These are phyloP conservation scores for Hysterangium stoloniferum DNA, from an alignment of 768 basidiomycete species.

Conservation along the genomic window DNA sequence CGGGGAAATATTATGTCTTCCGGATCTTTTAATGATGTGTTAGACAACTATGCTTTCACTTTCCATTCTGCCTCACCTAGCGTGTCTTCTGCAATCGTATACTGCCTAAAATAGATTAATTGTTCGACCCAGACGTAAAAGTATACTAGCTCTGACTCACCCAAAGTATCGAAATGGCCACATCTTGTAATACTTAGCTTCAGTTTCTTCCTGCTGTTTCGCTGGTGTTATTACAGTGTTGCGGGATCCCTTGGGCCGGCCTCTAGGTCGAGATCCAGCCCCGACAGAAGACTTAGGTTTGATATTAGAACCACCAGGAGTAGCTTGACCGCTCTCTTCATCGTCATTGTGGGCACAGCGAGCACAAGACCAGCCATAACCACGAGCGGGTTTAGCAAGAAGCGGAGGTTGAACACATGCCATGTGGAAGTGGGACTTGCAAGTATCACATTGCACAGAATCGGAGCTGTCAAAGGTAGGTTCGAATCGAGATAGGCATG, in stretches of 20 bases:
- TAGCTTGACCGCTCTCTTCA: constrained; percentile 65
- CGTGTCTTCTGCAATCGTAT: constrained; percentile 89
- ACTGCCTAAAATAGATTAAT: constrained; percentile 44
- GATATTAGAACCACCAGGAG: constrained; percentile 30
- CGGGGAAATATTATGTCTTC: constrained; percentile 97
- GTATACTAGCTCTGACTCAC: constrained; percentile 36
- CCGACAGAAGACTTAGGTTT: constrained; percentile 59
- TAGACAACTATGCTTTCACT: no score
- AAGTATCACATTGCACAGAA: constrained; percentile 83
- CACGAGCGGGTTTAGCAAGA: constrained; percentile 83
- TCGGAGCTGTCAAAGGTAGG: constrained; percentile 45
- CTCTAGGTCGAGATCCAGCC: constrained; percentile 38
- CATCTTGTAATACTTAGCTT: constrained; percentile 81
- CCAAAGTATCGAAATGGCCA: constrained; percentile 98
- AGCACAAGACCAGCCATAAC: constrained; percentile 96
- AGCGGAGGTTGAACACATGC: constrained; percentile 88
- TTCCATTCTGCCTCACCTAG: constrained; percentile 46
- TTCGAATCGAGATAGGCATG: background rate
- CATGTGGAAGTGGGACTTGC: constrained; percentile 95
- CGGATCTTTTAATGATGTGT: constrained; percentile 52
- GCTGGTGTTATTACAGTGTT: constrained; percentile 46
- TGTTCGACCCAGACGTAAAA: background rate
- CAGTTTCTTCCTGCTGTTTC: constrained; percentile 65
- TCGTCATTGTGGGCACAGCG: constrained; percentile 86
- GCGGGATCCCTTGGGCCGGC: constrained; percentile 68